A percentile compares a stretch with the other conserved stretches of the same genome.
Evolutionary conservation across 768 basidiomycete genomes (phyloP).

Genomic region (Psilocybe azurescens): DNA sequence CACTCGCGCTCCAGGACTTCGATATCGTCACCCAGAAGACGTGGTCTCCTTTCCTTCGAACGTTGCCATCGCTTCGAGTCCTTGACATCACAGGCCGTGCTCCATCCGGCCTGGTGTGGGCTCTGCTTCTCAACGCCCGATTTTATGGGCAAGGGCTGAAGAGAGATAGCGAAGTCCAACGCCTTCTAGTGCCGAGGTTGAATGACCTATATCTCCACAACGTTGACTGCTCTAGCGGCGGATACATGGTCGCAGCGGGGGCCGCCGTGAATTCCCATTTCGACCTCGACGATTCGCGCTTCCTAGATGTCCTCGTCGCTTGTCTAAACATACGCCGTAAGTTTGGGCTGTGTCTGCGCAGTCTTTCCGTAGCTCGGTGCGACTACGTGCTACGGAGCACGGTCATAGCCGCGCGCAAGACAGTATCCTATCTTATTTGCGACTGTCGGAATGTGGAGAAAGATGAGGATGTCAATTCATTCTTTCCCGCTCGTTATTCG

Average conservation of each 20-base stretch:
- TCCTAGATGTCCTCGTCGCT: slow-evolving; percentile 42
- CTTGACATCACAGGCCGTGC: slow-evolving; percentile 40
- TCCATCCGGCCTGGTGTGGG: slow-evolving; percentile 47
- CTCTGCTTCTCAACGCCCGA: slow-evolving; percentile 42
- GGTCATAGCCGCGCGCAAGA: slow-evolving; percentile 29
- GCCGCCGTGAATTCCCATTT: slow-evolving; percentile 36
- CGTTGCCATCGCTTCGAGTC: slow-evolving; percentile 36
- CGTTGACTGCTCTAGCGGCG: slow-evolving; percentile 44
- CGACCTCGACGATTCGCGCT: slow-evolving; percentile 46
- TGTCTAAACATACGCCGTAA: slow-evolving; percentile 35
- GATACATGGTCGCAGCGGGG: slow-evolving; percentile 41
- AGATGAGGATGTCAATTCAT: slow-evolving; percentile 26
- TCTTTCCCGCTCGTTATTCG: slow-evolving; percentile 34
- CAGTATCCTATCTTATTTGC: slow-evolving; percentile 39
- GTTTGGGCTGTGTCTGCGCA: slow-evolving; percentile 34
- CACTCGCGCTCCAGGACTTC: slow-evolving; percentile 40
- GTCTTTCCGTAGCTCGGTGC: slow-evolving; percentile 41
- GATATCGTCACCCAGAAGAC: slow-evolving; percentile 45
- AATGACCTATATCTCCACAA: slow-evolving; percentile 43
- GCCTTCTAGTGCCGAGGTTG: slow-evolving; percentile 37
- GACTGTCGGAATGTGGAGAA: slow-evolving; percentile 36
- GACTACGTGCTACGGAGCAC: slow-evolving; percentile 30
- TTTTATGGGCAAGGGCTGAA: slow-evolving; percentile 32
- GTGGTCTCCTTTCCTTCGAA: slow-evolving; percentile 37
- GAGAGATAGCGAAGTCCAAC: slow-evolving; percentile 25